Evolutionary conservation across 75 land plant genomes (phyloP).

Genomic region (Pinus taeda): DNA sequence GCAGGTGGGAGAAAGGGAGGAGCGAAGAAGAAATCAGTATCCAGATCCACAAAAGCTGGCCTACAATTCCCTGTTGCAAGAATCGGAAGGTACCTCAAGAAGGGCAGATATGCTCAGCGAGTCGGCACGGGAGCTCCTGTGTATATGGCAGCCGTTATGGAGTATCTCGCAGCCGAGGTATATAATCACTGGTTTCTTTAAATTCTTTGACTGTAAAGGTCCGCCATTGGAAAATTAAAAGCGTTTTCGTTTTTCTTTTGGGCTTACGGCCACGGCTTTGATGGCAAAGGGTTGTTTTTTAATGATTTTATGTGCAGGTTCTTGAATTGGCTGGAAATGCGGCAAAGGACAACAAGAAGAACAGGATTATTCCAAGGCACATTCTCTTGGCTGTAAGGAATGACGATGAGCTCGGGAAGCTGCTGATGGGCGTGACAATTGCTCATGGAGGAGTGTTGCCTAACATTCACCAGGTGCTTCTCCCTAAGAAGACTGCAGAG

Average conservation of each 20-base stretch:
- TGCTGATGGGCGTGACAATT: slow-evolving; percentile 6
- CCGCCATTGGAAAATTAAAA: too few relatives aligned
- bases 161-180: slow-evolving; percentile 11
- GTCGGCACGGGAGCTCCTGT: slow-evolving; percentile 34
- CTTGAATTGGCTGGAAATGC: slow-evolving; percentile 18
- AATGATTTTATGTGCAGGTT: neutral
- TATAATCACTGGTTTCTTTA: slow-evolving; percentile 5
- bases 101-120: slow-evolving; percentile 39
- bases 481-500: slow-evolving; percentile 11
- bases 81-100: slow-evolving; percentile 39
- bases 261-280: too few relatives aligned
- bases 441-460: slow-evolving; percentile 11
- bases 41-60: neutral
- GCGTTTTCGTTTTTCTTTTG: too few relatives aligned
- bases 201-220: too few relatives aligned
- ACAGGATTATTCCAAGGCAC: slow-evolving; percentile 15
- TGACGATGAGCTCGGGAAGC: slow-evolving; percentile 15
- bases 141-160: slow-evolving; percentile 18
- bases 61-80: slow-evolving; percentile 20
- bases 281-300: neutral
- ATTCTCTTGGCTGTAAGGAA: slow-evolving; percentile 17
- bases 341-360: slow-evolving; percentile 19
- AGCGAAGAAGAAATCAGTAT: slow-evolving; percentile 10
- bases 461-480: slow-evolving; percentile 11
- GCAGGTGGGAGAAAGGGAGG: slow-evolving; percentile 25